Evolutionary conservation across 2,329 filamentous ascomycete species (phyloP).

Genomic region (Fusarium sp.): DNA sequence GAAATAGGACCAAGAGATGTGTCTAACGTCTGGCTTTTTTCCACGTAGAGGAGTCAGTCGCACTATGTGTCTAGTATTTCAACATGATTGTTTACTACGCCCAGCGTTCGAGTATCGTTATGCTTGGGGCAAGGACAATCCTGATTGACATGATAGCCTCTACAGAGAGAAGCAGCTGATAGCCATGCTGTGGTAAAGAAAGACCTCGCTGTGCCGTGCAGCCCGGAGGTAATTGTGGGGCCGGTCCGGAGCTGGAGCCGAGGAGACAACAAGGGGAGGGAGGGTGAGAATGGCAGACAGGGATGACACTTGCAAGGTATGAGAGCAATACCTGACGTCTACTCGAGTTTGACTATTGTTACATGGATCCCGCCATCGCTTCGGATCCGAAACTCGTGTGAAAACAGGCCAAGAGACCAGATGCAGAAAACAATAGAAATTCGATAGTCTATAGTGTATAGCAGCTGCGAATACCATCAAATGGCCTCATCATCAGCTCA

Average conservation of each 20-base stretch:
- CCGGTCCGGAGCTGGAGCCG: conserved; percentile 1
- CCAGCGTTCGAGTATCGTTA: no score
- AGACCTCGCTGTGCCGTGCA: neutral
- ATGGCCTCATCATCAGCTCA: conserved; percentile 20
- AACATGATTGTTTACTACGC: no score
- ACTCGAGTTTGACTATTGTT: conserved; percentile 29
- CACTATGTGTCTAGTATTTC: no score
- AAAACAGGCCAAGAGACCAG: conserved; percentile 9
- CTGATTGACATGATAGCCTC: no score
- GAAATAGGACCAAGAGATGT: no score
- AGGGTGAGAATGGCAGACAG: neutral
- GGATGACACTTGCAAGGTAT: neutral
- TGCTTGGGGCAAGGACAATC: no score
- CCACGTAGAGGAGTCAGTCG: no score
- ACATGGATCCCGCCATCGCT: conserved; percentile 12
- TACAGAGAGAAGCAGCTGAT: no score
- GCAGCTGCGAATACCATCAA: neutral
- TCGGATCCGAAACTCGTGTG: conserved; percentile 20
- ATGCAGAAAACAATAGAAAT: no score
- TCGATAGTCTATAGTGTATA: no score
- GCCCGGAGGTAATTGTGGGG: neutral
- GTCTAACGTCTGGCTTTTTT: no score
- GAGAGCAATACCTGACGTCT: neutral
- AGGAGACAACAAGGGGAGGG: conserved; percentile 10
- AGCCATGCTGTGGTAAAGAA: no score